phyloP scores from a whole-genome alignment of 768 basidiomycete genomes.

The Termitomyces bulborhizus region DNA sequence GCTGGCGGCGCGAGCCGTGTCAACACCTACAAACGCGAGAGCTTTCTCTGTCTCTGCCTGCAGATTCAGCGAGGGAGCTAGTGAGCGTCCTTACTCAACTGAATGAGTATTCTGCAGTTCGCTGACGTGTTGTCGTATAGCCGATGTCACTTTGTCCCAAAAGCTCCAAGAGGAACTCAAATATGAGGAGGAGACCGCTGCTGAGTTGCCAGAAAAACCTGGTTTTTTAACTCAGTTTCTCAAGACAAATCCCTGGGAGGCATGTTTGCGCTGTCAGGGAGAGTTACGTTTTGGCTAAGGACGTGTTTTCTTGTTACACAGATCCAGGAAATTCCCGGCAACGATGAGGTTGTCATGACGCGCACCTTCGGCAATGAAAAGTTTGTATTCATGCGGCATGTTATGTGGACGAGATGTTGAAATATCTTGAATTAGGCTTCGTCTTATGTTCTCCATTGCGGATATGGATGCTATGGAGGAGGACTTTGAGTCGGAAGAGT shows the following conservation, averaged over 20 bases:
- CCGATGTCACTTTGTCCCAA: constrained; percentile 67
- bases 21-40: constrained; percentile 19
- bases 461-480: constrained; percentile 59
- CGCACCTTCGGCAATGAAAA: constrained; percentile 88
- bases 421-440: constrained; percentile 50
- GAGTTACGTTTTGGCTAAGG: neutral
- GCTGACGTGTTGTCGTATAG: constrained; percentile 28
- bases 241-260: constrained; percentile 72
- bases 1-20: constrained; percentile 18
- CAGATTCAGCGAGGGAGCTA: constrained; percentile 38
- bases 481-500: constrained; percentile 20
- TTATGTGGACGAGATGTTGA: neutral
- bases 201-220: constrained; percentile 35
- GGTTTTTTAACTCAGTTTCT: constrained; percentile 78
- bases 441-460: constrained; percentile 87
- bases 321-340: constrained; percentile 65
- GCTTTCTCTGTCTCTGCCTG: constrained; percentile 41
- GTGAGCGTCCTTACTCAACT: constrained; percentile 6
- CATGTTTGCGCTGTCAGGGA: constrained; percentile 24
- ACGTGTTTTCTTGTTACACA: constrained; percentile 18
- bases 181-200: constrained; percentile 68
- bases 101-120: neutral
- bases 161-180: constrained; percentile 79
- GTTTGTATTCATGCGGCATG: constrained; percentile 38
- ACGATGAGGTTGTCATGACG: constrained; percentile 78